Evolutionary conservation across 768 basidiomycete species (phyloP).

Genomic region (Basidioascus undulatus): DNA sequence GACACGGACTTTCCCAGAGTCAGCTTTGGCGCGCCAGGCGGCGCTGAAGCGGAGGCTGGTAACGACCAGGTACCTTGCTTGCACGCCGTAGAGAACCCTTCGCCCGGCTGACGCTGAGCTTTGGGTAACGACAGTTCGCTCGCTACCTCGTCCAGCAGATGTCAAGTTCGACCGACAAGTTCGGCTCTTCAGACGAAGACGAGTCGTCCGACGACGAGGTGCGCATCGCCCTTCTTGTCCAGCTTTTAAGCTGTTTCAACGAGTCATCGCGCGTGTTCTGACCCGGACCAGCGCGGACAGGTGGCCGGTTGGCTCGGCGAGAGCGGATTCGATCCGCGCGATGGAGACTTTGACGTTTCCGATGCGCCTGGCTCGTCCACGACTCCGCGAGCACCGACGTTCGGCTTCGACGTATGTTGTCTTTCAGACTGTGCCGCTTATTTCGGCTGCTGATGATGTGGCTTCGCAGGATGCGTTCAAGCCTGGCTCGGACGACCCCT

Average conservation of each 20-base stretch:
- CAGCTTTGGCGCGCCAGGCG: too few species aligned
- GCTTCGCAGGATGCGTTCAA: slow-evolving; percentile 29
- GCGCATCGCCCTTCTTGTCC: slow-evolving; percentile 28
- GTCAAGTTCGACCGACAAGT: slow-evolving; percentile 24
- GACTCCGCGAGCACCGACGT: slow-evolving; percentile 3
- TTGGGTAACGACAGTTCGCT: slow-evolving; percentile 50
- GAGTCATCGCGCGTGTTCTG: too few species aligned
- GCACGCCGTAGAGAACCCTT: slow-evolving; percentile 20
- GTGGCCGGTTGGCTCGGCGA: slow-evolving; percentile 15
- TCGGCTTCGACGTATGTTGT: slow-evolving; percentile 6
- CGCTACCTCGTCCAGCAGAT: slow-evolving; percentile 55
- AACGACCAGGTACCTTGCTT: slow-evolving; percentile 1
- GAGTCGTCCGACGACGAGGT: slow-evolving; percentile 41
- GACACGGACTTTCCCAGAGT: too few species aligned
- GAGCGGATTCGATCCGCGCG: background rate
- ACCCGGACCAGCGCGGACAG: slow-evolving; percentile 24
- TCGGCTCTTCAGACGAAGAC: slow-evolving; percentile 22
- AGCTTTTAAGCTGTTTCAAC: too few species aligned
- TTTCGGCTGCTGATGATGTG: slow-evolving; percentile 10
- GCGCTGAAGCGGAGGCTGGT: too few species aligned
- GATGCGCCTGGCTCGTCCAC: slow-evolving; percentile 16
- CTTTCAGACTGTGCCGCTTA: slow-evolving; percentile 18
- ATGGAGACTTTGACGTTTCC: slow-evolving; percentile 8
- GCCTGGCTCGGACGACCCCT: too few species aligned
- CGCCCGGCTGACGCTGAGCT: slow-evolving; percentile 26